These are phyloP conservation scores for Dactylellina leptospora DNA, from an alignment of 2,329 filamentous ascomycete species.

Conservation along the genomic window DNA sequence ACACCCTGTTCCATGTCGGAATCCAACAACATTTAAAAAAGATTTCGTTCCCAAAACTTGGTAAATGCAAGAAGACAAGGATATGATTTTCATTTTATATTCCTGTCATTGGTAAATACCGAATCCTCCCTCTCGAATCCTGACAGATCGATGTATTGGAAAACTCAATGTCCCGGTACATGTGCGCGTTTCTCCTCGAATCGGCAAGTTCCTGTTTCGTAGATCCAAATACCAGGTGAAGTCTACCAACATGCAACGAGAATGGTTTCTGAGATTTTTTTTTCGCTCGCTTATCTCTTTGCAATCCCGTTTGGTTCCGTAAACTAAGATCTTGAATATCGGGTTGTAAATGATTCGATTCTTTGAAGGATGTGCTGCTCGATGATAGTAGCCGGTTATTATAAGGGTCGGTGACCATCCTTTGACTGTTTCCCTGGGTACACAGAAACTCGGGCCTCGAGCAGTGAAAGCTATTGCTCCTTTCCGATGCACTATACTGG, in stretches of 20 bases:
- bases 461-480: background rate
- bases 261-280: constrained; percentile 32
- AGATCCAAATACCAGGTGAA: constrained; percentile 35
- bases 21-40: too few relatives aligned
- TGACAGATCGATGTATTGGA: constrained; percentile 22
- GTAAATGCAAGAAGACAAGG: too few relatives aligned
- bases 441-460: too few relatives aligned
- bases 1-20: too few relatives aligned
- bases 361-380: background rate
- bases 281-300: constrained; percentile 11
- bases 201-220: constrained; percentile 46
- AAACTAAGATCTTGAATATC: background rate
- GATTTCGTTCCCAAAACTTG: too few relatives aligned
- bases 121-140: constrained; percentile 35
- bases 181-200: constrained; percentile 19
- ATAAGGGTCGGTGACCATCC: too few relatives aligned
- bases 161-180: constrained; percentile 40
- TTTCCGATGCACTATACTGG: background rate
- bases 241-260: constrained; percentile 38
- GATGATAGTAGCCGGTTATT: constrained; percentile 1
- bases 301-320: constrained; percentile 6
- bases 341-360: constrained; percentile 12
- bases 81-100: background rate
- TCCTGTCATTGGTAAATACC: constrained; percentile 1
- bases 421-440: too few relatives aligned